Evolutionary conservation across 345 rosid species (phyloP).

Genomic region (Cardamine resedifolia): DNA sequence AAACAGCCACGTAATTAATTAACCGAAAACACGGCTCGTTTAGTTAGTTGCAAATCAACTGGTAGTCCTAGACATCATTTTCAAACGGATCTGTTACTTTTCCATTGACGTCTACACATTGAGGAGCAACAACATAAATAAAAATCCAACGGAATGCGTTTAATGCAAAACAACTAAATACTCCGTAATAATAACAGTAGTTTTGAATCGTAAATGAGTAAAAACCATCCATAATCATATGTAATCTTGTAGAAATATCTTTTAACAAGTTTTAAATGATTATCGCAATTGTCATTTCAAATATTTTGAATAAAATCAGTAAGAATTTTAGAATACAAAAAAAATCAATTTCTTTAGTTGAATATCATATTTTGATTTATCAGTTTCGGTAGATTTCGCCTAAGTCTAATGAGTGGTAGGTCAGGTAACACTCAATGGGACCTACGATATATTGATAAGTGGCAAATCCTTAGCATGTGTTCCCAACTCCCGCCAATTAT

Average conservation of each 20-base stretch:
- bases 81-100: conserved; percentile 24
- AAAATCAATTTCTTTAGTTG: background rate
- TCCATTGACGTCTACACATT: conserved; percentile 23
- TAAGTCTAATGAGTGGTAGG: conserved; percentile 24
- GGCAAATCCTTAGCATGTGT: conserved; percentile 17
- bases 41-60: conserved; percentile 31
- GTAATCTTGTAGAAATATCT: background rate
- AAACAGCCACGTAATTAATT: conserved; percentile 1
- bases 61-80: background rate
- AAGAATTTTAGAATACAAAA: background rate
- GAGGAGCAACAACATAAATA: background rate
- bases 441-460: conserved; percentile 10
- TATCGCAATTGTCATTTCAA: background rate
- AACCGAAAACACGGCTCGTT: conserved; percentile 31
- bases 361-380: background rate
- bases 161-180: background rate
- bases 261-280: background rate
- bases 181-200: too few species aligned
- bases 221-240: background rate
- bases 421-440: conserved; percentile 31
- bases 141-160: background rate
- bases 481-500: conserved; percentile 32
- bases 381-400: background rate
- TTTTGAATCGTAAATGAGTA: background rate
- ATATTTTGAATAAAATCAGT: background rate